phyloP scores from a whole-genome alignment of 1,139 yeast species.

The Scheffersomyces cryptocercus region DNA sequence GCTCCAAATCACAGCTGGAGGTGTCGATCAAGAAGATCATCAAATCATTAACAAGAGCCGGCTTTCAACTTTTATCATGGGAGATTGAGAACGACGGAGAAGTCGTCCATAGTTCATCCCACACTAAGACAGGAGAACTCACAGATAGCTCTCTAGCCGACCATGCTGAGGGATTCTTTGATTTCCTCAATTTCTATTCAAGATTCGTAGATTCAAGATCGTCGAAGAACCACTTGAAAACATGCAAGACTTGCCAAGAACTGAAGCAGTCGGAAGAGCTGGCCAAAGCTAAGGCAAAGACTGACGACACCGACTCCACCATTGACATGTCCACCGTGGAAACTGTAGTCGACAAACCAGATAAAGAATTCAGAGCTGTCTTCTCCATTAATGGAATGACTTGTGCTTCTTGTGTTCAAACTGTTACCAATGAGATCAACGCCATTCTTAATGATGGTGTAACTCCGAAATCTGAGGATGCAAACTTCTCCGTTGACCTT shows the following conservation, averaged over 20 bases:
- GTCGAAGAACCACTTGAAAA: conserved; percentile 27
- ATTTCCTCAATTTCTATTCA: conserved; percentile 4
- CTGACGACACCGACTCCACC: not conserved
- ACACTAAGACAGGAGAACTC: not conserved
- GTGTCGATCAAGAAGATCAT: conserved; percentile 22
- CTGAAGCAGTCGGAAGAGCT: conserved; percentile 10
- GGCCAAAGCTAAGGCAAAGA: not conserved
- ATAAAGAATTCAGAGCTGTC: conserved; percentile 46
- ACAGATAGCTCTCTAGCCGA: not conserved
- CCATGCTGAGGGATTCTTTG: conserved; percentile 5
- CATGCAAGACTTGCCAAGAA: conserved; percentile 34
- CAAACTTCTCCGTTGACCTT: conserved; percentile 41
- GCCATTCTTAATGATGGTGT: conserved; percentile 22
- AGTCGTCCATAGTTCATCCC: conserved; percentile 12
- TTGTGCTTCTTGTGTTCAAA: conserved; percentile 57
- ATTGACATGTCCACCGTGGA: conserved; percentile 14
- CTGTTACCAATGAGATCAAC: conserved; percentile 47
- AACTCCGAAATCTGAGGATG: conserved; percentile 18
- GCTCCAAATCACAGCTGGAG: conserved; percentile 10
- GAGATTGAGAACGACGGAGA: conserved; percentile 23
- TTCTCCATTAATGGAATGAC: conserved; percentile 66
- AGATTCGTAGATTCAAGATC: conserved; percentile 6
- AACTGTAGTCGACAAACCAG: conserved; percentile 29
- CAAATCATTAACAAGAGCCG: conserved; percentile 23
- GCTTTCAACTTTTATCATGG: conserved; percentile 39